Evolutionary conservation across 176 grass and related monocot species (phyloP).

Genomic region (Carex cristatella): DNA sequence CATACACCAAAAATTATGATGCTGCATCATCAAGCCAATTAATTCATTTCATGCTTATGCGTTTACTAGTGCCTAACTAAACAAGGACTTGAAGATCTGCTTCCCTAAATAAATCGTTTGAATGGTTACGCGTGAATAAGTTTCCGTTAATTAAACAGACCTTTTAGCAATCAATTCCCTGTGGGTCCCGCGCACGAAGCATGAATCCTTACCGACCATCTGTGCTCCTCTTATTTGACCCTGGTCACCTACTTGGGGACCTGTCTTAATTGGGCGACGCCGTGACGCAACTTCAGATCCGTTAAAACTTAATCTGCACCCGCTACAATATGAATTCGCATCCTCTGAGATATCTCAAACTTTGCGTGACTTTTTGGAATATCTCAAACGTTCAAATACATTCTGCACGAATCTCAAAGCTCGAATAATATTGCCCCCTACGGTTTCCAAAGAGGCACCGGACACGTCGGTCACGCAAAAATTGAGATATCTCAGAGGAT

Average conservation of each 20-base stretch:
- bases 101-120: neutral
- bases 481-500: too few relatives aligned
- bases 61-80: neutral
- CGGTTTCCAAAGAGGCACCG: too few relatives aligned
- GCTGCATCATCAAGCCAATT: too few relatives aligned
- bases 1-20: too few relatives aligned
- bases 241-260: slow-evolving; percentile 3
- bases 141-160: neutral
- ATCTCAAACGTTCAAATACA: too few relatives aligned
- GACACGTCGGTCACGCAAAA: too few relatives aligned
- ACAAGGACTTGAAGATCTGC: neutral
- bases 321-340: neutral
- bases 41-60: too few relatives aligned
- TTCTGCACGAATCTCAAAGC: too few relatives aligned
- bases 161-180: neutral
- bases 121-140: neutral
- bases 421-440: too few relatives aligned
- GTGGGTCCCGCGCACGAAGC: neutral
- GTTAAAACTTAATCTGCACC: neutral
- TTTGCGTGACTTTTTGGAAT: too few relatives aligned
- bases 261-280: neutral
- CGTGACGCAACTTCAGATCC: neutral
- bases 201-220: neutral
- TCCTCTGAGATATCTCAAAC: too few relatives aligned
- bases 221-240: neutral